Evolutionary conservation across 1,139 yeast species (phyloP), one percentile per base, ranked within the genome.

Genomic region (Scheffersomyces lignicola): DNA sequence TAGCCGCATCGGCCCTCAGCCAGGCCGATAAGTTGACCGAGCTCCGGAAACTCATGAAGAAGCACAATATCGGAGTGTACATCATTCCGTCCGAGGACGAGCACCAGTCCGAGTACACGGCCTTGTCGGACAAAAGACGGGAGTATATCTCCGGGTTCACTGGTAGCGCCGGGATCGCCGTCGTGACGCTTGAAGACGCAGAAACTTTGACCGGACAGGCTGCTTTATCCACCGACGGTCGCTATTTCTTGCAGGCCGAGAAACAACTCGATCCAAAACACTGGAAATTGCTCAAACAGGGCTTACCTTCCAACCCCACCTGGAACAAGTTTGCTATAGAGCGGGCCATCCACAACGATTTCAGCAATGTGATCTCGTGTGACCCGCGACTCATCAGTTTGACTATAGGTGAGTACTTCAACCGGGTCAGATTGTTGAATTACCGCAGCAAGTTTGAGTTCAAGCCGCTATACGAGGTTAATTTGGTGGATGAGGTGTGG

Each of bases 11-110:
- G 1, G 26, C 16, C 9, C 32, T 39, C 11, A 28, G 36, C 7
- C 34, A 34, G 3, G 45, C 34, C 2, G 60, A 58, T 12, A 65
- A 55, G 41, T 59, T 76, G 27, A 31, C 24, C 2, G 43, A 46
- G 11, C 49, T 76, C 31, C 56, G 81, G 27, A 37, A 48, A 21
- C 51, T 62, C 36, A 76, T 76, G 82, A 55, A 48, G 31, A 38
- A 54, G 8, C 48, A 65, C 42, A 59, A 65, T 1, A 60, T 76
- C 15, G 73, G 73, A 3, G 79, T 75, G 2, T 77, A 77, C 45
- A 64, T 77, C 21, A 60, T 77, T 6, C 81, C 83, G 2, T 70
- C 78, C n/a, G 81, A 74, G 46, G 83, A 77, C 48, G 80, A 76
- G 41, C 83, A 77, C 48, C 79, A 71, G 42, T 68, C 77, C 10